Conservation (phyloP, 768 basidiomycete species). For the Trametes meyenii region DNA sequence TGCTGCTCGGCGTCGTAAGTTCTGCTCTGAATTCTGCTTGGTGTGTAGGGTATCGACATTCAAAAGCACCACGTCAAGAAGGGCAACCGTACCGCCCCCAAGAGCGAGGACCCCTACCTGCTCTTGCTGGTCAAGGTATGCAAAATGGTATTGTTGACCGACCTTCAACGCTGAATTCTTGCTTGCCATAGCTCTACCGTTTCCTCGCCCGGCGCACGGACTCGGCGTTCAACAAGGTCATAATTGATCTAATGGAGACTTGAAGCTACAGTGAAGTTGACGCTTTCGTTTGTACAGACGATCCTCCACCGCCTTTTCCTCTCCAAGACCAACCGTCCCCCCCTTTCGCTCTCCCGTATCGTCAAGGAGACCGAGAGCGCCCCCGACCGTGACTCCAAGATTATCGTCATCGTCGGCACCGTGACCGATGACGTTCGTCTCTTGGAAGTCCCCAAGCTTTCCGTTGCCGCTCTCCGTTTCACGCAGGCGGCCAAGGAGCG, state of each 20-base stretch:
- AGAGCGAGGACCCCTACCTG: constrained; percentile 99
- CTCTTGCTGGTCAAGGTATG: constrained; percentile 95
- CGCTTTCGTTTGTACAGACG: constrained; percentile 49
- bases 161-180: constrained; percentile 3
- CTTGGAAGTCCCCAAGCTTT: constrained; percentile 82
- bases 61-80: constrained; percentile 98
- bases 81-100: constrained; percentile 90
- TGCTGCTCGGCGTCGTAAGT: constrained; percentile 31
- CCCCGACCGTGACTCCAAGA: constrained; percentile 72
- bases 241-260: constrained; percentile 10
- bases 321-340: constrained; percentile 96
- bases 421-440: constrained; percentile 96
- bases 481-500: constrained; percentile 91
- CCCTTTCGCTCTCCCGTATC: constrained; percentile 92
- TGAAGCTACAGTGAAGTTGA: constrained; percentile 1
- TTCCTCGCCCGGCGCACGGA: constrained; percentile 98
- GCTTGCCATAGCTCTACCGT: constrained; percentile 80
- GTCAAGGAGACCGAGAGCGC: constrained; percentile 75
- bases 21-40: constrained; percentile 7
- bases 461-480: constrained; percentile 94
- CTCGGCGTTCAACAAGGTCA: constrained; percentile 92
- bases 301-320: constrained; percentile 97
- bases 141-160: constrained; percentile 1
- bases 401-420: constrained; percentile 87
- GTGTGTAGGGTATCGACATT: constrained; percentile 89